phyloP scores from a whole-genome alignment of 176 grass and related monocot species.

The Hyparrhenia diplandra region DNA sequence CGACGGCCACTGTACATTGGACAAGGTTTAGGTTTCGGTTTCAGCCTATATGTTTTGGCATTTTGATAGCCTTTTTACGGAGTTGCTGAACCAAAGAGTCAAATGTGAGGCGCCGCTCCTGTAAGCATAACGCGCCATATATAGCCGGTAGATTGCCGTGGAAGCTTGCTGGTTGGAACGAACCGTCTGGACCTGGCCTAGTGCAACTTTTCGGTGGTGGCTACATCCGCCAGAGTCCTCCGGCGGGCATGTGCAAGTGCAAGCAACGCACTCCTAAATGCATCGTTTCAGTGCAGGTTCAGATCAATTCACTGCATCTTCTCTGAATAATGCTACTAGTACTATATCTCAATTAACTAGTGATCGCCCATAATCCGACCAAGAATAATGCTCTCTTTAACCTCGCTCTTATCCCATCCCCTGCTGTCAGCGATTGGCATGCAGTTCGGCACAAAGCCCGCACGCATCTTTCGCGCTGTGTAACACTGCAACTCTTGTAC shows the following conservation, averaged over 20 bases:
- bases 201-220: slow-evolving; percentile 14
- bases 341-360: slow-evolving; percentile 1
- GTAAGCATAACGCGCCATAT: not conserved
- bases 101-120: not conserved
- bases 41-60: not conserved
- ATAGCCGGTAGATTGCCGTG: not conserved
- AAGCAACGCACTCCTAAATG: not conserved
- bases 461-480: not conserved
- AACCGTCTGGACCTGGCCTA: not conserved
- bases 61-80: not conserved
- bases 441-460: not conserved
- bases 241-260: not conserved
- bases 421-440: not conserved
- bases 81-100: not conserved
- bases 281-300: not conserved
- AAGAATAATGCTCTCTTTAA: not conserved
- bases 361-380: not conserved
- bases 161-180: not conserved
- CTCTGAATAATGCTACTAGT: not conserved
- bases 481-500: no score
- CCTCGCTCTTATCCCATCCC: slow-evolving; percentile 17
- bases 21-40: not conserved
- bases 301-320: not conserved
- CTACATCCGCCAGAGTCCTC: not conserved
- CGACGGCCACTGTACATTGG: not conserved